Conservation (phyloP, 2,329 filamentous ascomycete genomes). For the Beauveria rudraprayagi region DNA sequence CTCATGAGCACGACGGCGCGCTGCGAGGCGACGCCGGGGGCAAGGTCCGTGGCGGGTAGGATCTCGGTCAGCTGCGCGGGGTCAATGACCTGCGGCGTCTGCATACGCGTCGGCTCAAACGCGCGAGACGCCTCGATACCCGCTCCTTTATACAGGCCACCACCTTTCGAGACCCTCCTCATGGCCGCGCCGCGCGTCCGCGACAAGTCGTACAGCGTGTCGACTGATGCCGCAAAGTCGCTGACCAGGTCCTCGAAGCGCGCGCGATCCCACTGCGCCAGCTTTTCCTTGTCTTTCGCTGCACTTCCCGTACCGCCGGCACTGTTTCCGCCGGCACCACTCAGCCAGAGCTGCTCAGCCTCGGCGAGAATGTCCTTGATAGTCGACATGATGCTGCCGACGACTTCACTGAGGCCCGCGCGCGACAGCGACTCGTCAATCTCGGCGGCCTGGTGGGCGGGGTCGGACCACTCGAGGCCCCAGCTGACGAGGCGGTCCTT, state of each 20-base stretch:
- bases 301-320: constrained; percentile 32
- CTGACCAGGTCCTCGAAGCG: constrained; percentile 67
- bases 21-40: constrained; percentile 21
- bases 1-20: constrained; percentile 43
- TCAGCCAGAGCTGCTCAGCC: constrained; percentile 63
- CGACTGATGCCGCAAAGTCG: constrained; percentile 69
- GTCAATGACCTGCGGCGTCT: constrained; percentile 53
- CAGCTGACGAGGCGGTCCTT: constrained; percentile 72
- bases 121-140: constrained; percentile 38
- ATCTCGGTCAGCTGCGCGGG: constrained; percentile 44
- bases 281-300: constrained; percentile 42
- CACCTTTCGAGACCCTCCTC: constrained; percentile 21
- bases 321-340: constrained; percentile 41
- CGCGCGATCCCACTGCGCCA: constrained; percentile 60
- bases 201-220: constrained; percentile 71
- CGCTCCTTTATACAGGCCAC: constrained; percentile 26
- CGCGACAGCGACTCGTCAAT: constrained; percentile 65
- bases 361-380: constrained; percentile 75
- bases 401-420: constrained; percentile 67
- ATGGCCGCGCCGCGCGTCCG: constrained; percentile 45
- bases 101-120: constrained; percentile 54
- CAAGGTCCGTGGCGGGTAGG: constrained; percentile 30
- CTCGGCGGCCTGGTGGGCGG: constrained; percentile 54
- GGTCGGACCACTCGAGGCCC: constrained; percentile 76
- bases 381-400: constrained; percentile 69